Base-by-base conservation (phyloP, 2,329 filamentous ascomycete species). In the Colletotrichum noveboracense region DNA sequence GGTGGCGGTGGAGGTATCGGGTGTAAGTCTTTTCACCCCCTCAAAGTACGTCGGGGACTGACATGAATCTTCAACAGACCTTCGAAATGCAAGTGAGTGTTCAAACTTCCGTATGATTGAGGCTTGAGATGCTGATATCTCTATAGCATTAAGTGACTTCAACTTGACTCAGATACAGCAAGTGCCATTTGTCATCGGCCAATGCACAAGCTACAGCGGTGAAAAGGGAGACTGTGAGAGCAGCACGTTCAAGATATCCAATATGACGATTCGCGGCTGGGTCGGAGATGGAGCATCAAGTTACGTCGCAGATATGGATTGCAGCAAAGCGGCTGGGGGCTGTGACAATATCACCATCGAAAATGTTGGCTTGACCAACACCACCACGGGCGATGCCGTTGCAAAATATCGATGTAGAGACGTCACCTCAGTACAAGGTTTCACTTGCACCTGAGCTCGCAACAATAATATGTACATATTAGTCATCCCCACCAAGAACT, bases 301-400 rank as follows among this genome's bases (percentile, higher is more conserved):
- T 18, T 58, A 58, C 16, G 55, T 58, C 26, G 55, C 55, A 18
- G 55, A 58, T 18, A 58, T 58, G 55, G 55, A 58, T 58, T 58
- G 55, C 26, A 58, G 55, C 55, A 28, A 58, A 0, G 55, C 21
- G 2, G 55, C 55, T 5, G 55, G 55, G 13, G 24, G 55, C 24
- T 58, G 55, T 28, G 55, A 58, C 0, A 18, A 58, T 12, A 58
- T 58, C 26, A 58, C 14, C 55, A 18, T 58, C 7, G 55, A 58
- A 58, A 0, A 24, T 0, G 2, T 58, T 0, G 2, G 16, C 26
- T 18, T 58, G 24, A 28, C 13, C 4, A 58, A 28, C 13, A 58
- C 55, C 5, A 58, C 55, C 0, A 28, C 55, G 0, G 55, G 55
- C 7, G 55, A 3, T 10, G 55, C 24, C 4, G 55, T 58, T 8